phyloP scores from a whole-genome alignment of 1,284 basidiomycete species.

The Ganoderma multipileum region DNA sequence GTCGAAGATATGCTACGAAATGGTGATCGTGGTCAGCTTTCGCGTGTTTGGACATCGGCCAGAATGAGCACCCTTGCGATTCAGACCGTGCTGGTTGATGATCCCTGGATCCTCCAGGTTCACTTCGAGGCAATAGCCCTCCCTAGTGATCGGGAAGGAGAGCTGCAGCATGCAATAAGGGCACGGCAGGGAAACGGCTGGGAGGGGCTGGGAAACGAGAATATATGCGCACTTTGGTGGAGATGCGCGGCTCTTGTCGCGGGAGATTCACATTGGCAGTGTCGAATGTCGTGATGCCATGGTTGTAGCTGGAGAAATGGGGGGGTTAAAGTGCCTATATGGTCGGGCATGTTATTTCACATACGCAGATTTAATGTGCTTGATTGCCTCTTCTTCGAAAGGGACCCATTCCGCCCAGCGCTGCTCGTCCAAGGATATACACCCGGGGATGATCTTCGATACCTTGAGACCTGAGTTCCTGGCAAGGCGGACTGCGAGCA shows the following conservation, averaged over 20 bases:
- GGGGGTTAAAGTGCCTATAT: background rate
- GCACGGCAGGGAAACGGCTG: too few relatives aligned
- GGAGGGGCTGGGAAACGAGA: too few relatives aligned
- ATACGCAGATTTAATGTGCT: constrained; percentile 48
- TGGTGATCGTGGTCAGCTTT: background rate
- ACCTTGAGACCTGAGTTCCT: constrained; percentile 55
- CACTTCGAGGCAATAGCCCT: background rate
- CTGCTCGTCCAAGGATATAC: constrained; percentile 49
- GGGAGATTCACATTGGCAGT: constrained; percentile 67
- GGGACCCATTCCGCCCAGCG: constrained; percentile 48
- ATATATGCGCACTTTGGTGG: constrained; percentile 66
- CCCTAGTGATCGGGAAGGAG: constrained; percentile 42
- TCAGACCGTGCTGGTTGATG: constrained; percentile 44
- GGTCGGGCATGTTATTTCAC: background rate
- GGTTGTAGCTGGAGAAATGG: constrained; percentile 33
- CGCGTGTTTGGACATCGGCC: background rate
- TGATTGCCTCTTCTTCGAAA: constrained; percentile 46
- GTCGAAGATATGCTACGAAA: constrained; percentile 70
- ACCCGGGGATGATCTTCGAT: constrained; percentile 50
- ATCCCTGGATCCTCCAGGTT: constrained; percentile 31
- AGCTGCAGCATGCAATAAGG: constrained; percentile 43
- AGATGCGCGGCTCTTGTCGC: constrained; percentile 77
- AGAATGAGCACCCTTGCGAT: constrained; percentile 33
- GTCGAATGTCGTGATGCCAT: constrained; percentile 59
- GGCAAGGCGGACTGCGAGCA: constrained; percentile 46